A percentile compares a stretch with the other conserved stretches of the same genome.
Evolutionary conservation across 1,139 yeast species (phyloP).

Genomic region (Blastobotrys malaysiensis): DNA sequence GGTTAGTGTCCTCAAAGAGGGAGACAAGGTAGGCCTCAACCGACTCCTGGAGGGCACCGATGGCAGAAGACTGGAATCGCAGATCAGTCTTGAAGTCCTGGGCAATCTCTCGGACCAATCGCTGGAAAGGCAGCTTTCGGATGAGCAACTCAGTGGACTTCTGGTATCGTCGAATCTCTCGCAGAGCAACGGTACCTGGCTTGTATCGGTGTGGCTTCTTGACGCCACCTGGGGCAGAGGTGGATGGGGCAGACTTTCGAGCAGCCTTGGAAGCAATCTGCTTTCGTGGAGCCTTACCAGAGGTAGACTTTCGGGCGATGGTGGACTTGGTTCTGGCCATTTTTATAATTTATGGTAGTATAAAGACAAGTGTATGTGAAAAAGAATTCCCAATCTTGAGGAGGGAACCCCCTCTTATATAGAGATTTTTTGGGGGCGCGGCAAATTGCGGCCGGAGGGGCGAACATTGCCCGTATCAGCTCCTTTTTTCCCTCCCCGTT

Average conservation of each 20-base stretch:
- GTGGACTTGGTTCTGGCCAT: constrained; percentile 99
- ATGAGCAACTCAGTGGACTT: constrained; percentile 93
- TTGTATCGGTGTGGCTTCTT: constrained; percentile 99
- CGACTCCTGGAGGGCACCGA: constrained; percentile 98
- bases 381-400: neutral
- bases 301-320: constrained; percentile 94
- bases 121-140: constrained; percentile 97
- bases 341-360: constrained; percentile 15
- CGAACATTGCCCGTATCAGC: constrained; percentile 1
- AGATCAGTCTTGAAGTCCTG: constrained; percentile 97
- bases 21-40: constrained; percentile 94
- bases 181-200: constrained; percentile 99
- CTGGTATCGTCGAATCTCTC: constrained; percentile 99
- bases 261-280: constrained; percentile 99
- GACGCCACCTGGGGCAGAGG: constrained; percentile 94
- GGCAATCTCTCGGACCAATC: constrained; percentile 95
- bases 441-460: neutral
- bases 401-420: neutral
- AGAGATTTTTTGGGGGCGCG: neutral
- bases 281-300: constrained; percentile 99
- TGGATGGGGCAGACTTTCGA: constrained; percentile 76
- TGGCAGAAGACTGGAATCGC: constrained; percentile 97
- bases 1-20: constrained; percentile 91
- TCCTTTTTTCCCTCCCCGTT: neutral
- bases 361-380: neutral